Base-by-base conservation (phyloP, 106 monocot genomes). In the Iris macrosiphon region DNA sequence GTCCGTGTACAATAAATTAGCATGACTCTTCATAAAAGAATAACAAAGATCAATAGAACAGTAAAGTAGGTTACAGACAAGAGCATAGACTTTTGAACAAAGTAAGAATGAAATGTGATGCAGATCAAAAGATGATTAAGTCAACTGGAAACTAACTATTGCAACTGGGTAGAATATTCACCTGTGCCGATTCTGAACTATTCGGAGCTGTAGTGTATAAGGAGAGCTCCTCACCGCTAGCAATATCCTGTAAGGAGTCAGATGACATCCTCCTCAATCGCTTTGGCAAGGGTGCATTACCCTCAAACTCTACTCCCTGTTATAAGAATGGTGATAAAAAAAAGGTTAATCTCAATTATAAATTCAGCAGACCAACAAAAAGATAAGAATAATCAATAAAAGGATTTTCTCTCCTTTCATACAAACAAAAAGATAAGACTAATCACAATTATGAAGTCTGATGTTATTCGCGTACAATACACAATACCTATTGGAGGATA, bases 181-280 rank as follows among this genome's bases (percentile, higher is more conserved):
- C 96, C 90, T 98, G 82, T 26, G 78, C 55, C 39, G 78, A 80
- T 29, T 98, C 90, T 17, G 75, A 71, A 45, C 42, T 83, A 67
- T 83, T 87, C 61, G 82, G 72, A 28, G 61, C 26, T 5, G 82
- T 83, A 13, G 74, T 61, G 60, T 83, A 87, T 40, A 98, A 66
- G 22, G 96, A 87, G 49, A 98, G 83, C 56, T 98, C 96, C 35
- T 98, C 96, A 14, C 62, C 75, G 52, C 69, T 77, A 25, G 63
- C 45, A 64, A 61, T 53, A 70, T 98, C 96, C 62, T 82, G 79
- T 35, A 80, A 45, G 62, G 64, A 55, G 72, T 98, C 96, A 56
- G 80, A 98, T 41, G 83, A 61, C 21, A 59, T 66, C 67, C 83
- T 74, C 15, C 65, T 57, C 49, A 90, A 57, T 50, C 78, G 59